phyloP scores from a whole-genome alignment of 345 rosid genomes.

The Stellera chamaejasme region DNA sequence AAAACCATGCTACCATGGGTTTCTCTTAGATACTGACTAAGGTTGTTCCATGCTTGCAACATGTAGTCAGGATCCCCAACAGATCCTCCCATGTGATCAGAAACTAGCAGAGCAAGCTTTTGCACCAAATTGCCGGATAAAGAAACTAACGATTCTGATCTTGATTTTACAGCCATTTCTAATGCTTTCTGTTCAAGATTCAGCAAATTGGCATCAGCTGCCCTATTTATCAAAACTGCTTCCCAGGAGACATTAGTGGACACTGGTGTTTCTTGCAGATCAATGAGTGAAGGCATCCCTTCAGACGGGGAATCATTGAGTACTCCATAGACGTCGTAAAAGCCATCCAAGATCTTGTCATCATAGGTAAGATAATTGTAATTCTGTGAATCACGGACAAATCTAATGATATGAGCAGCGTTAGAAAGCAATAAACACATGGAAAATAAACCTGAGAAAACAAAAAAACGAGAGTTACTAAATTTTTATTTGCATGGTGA shows the following conservation, averaged over 20 bases:
- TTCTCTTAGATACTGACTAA: constrained; percentile 64
- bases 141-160: constrained; percentile 36
- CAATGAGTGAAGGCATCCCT: constrained; percentile 79
- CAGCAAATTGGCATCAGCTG: constrained; percentile 61
- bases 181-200: constrained; percentile 73
- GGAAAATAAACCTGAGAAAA: constrained; percentile 16
- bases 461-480: background rate
- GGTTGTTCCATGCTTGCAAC: constrained; percentile 67
- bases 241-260: constrained; percentile 64
- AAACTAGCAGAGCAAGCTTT: constrained; percentile 71
- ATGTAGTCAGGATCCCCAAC: constrained; percentile 67
- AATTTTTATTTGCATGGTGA: background rate
- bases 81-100: constrained; percentile 90
- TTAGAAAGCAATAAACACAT: constrained; percentile 36
- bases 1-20: constrained; percentile 81
- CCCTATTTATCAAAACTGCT: constrained; percentile 80
- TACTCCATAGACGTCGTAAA: constrained; percentile 79
- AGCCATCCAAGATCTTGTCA: constrained; percentile 96
- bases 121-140: constrained; percentile 42
- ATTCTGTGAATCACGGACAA: constrained; percentile 67
- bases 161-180: constrained; percentile 54
- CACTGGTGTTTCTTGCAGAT: constrained; percentile 70
- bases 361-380: constrained; percentile 89
- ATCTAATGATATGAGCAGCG: constrained; percentile 48
- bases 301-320: constrained; percentile 42